A percentile compares a stretch with the other conserved stretches of the same genome.
Conservation (phyloP, 2,329 filamentous ascomycete genomes). For the Phaeosphaeriaceae sp. region DNA sequence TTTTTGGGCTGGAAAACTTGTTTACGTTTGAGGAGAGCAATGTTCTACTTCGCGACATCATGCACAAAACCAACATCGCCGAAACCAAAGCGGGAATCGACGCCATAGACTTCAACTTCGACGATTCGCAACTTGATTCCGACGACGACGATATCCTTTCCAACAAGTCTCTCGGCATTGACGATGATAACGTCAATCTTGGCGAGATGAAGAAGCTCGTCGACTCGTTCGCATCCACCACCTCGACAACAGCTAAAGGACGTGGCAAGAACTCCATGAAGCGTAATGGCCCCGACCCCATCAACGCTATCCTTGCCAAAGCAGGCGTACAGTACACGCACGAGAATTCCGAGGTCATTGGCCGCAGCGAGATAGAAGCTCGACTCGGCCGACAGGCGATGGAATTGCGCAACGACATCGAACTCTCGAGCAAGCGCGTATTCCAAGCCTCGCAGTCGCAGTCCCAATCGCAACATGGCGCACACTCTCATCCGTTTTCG, state of each 20-base stretch:
- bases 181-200: slow-evolving; percentile 38
- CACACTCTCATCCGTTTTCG: slow-evolving; percentile 7
- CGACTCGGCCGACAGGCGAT: slow-evolving; percentile 80
- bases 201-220: slow-evolving; percentile 67
- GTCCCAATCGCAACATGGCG: slow-evolving; percentile 13
- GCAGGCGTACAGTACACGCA: slow-evolving; percentile 96
- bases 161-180: slow-evolving; percentile 34
- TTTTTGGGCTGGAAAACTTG: slow-evolving; percentile 89
- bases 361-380: slow-evolving; percentile 89
- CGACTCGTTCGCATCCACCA: slow-evolving; percentile 36
- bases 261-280: slow-evolving; percentile 47
- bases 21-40: slow-evolving; percentile 82
- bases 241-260: slow-evolving; percentile 25
- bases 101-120: slow-evolving; percentile 73
- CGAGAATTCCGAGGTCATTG: slow-evolving; percentile 94
- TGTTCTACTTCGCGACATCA: slow-evolving; percentile 87
- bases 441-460: slow-evolving; percentile 61
- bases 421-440: slow-evolving; percentile 61
- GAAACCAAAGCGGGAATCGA: slow-evolving; percentile 87
- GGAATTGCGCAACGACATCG: slow-evolving; percentile 61
- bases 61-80: slow-evolving; percentile 97
- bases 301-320: slow-evolving; percentile 86
- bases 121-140: slow-evolving; percentile 36
- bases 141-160: slow-evolving; percentile 36
- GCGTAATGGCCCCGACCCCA: slow-evolving; percentile 68